Evolutionary conservation across 805 yeast species (phyloP).

Genomic region (Saturnispora serradocipensis): DNA sequence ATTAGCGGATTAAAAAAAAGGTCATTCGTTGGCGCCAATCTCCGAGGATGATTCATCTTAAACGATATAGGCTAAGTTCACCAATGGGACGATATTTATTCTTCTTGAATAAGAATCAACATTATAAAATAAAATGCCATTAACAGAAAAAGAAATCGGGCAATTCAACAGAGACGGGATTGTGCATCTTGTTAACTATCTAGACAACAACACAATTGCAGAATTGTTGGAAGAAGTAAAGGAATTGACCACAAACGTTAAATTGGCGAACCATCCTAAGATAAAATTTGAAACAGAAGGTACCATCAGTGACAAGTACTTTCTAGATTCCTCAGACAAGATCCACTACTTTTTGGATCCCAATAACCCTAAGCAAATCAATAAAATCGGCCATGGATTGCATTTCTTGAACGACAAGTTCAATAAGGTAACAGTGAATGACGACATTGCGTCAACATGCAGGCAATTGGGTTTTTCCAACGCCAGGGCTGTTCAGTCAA

Average conservation of each 20-base stretch:
- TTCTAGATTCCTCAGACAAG: slow-evolving; percentile 60
- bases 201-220: slow-evolving; percentile 33
- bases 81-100: neutral
- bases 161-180: slow-evolving; percentile 50
- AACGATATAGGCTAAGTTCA: neutral
- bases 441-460: slow-evolving; percentile 43
- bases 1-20: neutral
- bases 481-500: slow-evolving; percentile 67
- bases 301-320: slow-evolving; percentile 61
- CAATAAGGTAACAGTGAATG: slow-evolving; percentile 40
- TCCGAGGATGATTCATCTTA: neutral
- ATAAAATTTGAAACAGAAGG: slow-evolving; percentile 60
- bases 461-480: slow-evolving; percentile 44
- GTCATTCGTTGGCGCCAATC: neutral
- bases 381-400: slow-evolving; percentile 73
- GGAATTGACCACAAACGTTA: slow-evolving; percentile 38
- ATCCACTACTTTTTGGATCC: slow-evolving; percentile 62
- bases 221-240: slow-evolving; percentile 36
- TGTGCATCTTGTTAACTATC: slow-evolving; percentile 48
- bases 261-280: slow-evolving; percentile 50
- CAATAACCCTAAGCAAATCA: slow-evolving; percentile 50
- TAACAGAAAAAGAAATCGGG: slow-evolving; percentile 42
- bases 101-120: neutral
- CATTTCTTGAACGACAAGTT: slow-evolving; percentile 50
- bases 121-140: slow-evolving; percentile 17